Conservation (phyloP, 164 flowering plant species). For the Vitis riparia region DNA sequence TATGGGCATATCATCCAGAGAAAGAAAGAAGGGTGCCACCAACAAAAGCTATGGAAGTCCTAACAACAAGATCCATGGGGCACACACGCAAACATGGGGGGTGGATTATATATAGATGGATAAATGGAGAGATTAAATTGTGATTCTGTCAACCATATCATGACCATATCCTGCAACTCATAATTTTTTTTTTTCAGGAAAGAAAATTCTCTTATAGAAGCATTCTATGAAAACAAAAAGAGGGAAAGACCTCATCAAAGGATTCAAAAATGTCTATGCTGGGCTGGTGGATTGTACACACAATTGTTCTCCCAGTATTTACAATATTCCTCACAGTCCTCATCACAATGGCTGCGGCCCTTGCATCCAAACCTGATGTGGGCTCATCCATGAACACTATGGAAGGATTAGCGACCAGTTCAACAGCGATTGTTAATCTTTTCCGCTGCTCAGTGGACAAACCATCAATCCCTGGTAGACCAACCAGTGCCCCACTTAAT, state of each 20-base stretch:
- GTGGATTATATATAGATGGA: too few species aligned
- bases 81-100: too few species aligned
- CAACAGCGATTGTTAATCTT: conserved; percentile 97
- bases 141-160: too few species aligned
- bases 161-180: too few species aligned
- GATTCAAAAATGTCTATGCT: conserved; percentile 99
- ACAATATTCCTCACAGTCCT: conserved; percentile 98
- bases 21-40: neutral
- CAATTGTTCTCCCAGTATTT: conserved; percentile 96
- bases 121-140: too few species aligned
- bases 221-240: neutral
- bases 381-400: conserved; percentile 99
- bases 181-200: too few species aligned
- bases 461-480: conserved; percentile 95
- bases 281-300: conserved; percentile 98
- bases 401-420: conserved; percentile 96
- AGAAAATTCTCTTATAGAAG: neutral
- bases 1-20: neutral
- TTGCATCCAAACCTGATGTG: conserved; percentile 96
- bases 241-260: conserved; percentile 85
- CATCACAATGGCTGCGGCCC: conserved; percentile 99
- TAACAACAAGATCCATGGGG: too few species aligned
- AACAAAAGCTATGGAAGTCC: too few species aligned
- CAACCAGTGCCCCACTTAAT: conserved; percentile 84
- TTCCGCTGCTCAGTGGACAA: conserved; percentile 95